phyloP scores from a whole-genome alignment of 2,329 filamentous ascomycete genomes.

The Nigrograna mackinnonii region DNA sequence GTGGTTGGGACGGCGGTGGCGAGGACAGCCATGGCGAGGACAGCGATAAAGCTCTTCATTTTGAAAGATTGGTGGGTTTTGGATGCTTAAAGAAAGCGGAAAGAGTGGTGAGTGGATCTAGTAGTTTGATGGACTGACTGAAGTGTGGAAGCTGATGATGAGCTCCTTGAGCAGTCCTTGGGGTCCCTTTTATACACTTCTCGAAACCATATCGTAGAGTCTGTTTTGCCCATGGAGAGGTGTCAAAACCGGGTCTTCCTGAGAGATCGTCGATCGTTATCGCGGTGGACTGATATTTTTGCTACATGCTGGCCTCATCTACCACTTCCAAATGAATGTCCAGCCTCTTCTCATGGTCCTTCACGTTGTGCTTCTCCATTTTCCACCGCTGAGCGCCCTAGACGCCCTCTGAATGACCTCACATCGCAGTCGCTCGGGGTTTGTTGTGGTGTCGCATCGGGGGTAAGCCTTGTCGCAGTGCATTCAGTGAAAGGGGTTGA shows the following conservation, averaged over 20 bases:
- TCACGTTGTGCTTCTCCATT: not conserved
- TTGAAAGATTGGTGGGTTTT: constrained; percentile 9
- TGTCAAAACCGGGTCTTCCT: not conserved
- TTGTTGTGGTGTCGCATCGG: not conserved
- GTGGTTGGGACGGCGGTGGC: constrained; percentile 6
- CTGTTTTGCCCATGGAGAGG: too few species aligned
- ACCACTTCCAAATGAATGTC: not conserved
- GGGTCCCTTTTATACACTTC: too few species aligned
- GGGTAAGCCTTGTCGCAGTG: not conserved
- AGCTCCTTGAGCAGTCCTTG: not conserved
- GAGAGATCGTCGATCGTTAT: not conserved
- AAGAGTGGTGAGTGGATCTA: constrained; percentile 1
- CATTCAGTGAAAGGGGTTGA: not conserved
- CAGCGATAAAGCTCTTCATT: constrained; percentile 15
- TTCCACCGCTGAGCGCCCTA: not conserved
- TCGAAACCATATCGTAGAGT: too few species aligned
- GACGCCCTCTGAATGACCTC: not conserved
- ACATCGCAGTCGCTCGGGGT: not conserved
- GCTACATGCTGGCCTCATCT: not conserved
- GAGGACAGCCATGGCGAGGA: constrained; percentile 13
- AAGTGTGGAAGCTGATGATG: not conserved
- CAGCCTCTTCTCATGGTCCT: not conserved
- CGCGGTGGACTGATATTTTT: not conserved
- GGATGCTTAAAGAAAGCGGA: not conserved
- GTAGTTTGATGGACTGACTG: not conserved